A percentile compares a stretch with the other conserved stretches of the same genome.
These are phyloP conservation scores for Xylaria arbuscula DNA, from an alignment of 2,329 filamentous ascomycete species.

Conservation along the genomic window DNA sequence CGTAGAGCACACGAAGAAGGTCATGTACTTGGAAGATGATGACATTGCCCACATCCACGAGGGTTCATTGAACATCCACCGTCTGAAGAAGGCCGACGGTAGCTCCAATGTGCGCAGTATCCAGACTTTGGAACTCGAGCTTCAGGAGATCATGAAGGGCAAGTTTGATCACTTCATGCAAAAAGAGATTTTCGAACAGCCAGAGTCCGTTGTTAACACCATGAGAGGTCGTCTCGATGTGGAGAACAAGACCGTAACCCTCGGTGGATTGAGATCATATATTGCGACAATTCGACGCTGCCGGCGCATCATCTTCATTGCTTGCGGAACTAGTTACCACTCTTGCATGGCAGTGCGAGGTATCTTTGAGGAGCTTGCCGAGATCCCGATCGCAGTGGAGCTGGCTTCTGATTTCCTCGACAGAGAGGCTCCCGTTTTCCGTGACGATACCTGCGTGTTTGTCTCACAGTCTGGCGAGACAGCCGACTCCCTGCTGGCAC, in stretches of 20 bases:
- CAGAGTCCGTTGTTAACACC: constrained; percentile 98
- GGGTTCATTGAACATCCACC: constrained; percentile 98
- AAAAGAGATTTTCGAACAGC: constrained; percentile 99
- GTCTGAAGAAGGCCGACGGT: constrained; percentile 94
- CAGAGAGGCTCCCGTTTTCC: constrained; percentile 95
- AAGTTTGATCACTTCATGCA: constrained; percentile 99
- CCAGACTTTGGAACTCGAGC: constrained; percentile 97
- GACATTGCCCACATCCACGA: constrained; percentile 99
- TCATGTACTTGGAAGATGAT: constrained; percentile 99
- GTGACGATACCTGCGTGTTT: constrained; percentile 98
- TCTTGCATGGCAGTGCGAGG: constrained; percentile 99
- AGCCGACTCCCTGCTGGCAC: constrained; percentile 94
- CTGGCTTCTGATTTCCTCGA: constrained; percentile 98
- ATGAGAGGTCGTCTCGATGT: constrained; percentile 98
- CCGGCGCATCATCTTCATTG: constrained; percentile 98
- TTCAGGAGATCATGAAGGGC: constrained; percentile 99
- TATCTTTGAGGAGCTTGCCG: constrained; percentile 96
- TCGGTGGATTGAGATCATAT: constrained; percentile 95
- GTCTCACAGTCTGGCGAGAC: constrained; percentile 99
- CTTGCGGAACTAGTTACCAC: constrained; percentile 97
- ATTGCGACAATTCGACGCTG: constrained; percentile 96
- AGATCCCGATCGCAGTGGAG: constrained; percentile 97
- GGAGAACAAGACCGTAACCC: constrained; percentile 92
- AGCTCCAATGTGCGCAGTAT: constrained; percentile 97
- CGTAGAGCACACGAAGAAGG: constrained; percentile 99